Conservation (phyloP, 495 filamentous ascomycete genomes). For the Penicillium longicatenatum region DNA sequence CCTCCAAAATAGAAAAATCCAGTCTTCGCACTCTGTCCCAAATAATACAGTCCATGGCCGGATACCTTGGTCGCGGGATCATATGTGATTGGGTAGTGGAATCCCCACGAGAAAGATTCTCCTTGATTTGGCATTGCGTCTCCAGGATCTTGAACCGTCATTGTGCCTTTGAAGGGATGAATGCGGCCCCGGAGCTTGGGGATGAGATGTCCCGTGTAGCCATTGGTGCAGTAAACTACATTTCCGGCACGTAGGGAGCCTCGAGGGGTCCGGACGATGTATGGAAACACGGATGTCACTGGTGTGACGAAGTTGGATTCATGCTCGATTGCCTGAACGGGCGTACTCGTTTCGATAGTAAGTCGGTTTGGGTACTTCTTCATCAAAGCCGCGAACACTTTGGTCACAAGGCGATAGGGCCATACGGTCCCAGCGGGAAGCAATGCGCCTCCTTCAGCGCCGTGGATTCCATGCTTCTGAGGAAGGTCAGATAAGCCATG, state of each 20-base stretch:
- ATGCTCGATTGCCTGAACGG: conserved; percentile 48
- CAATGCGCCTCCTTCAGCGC: conserved; percentile 47
- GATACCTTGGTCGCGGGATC: conserved; percentile 29
- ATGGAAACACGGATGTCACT: conserved; percentile 11
- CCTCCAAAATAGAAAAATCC: conserved; percentile 50
- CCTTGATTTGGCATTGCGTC: conserved; percentile 33
- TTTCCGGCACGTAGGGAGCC: conserved; percentile 58
- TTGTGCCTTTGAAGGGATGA: conserved; percentile 75
- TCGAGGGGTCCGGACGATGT: conserved; percentile 60
- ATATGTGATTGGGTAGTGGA: conserved; percentile 31
- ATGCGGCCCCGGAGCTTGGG: conserved; percentile 68
- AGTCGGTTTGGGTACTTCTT: conserved; percentile 45
- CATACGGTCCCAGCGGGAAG: conserved; percentile 57
- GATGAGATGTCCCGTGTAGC: conserved; percentile 72
- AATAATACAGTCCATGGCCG: conserved; percentile 73
- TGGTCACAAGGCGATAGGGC: conserved; percentile 80
- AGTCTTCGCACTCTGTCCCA: conserved; percentile 62
- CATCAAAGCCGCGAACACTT: conserved; percentile 61
- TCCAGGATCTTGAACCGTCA: conserved; percentile 64
- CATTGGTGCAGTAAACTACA: conserved; percentile 78
- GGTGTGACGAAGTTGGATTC: conserved; percentile 13
- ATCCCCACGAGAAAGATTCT: conserved; percentile 33
- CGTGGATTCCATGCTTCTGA: conserved; percentile 42
- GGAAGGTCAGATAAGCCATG: not conserved
- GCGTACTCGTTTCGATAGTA: conserved; percentile 78